These are phyloP conservation scores for Cephalotrichum gorgonifer DNA, from an alignment of 2,329 filamentous ascomycete species.

Conservation along the genomic window DNA sequence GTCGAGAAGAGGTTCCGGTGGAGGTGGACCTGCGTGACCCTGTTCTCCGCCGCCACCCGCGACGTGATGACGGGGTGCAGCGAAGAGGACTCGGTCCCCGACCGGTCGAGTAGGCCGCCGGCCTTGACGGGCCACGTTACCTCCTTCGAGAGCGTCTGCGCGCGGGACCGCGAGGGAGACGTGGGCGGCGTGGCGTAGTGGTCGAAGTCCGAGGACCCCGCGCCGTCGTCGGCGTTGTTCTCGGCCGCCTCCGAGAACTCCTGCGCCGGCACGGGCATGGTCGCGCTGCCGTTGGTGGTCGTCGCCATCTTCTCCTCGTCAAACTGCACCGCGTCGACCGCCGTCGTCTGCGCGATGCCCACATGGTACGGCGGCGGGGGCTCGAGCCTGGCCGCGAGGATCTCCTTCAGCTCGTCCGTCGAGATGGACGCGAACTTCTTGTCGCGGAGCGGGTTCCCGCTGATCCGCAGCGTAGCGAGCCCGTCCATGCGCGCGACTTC, in stretches of 20 bases:
- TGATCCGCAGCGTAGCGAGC: constrained; percentile 64
- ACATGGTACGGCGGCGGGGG: constrained; percentile 33
- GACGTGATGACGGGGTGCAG: constrained; percentile 48
- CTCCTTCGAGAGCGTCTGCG: constrained; percentile 34
- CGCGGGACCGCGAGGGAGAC: constrained; percentile 37
- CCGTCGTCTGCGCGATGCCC: constrained; percentile 8
- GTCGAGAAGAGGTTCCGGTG: constrained; percentile 65
- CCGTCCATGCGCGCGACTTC: constrained; percentile 71
- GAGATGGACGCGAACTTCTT: constrained; percentile 75
- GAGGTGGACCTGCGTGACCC: constrained; percentile 50
- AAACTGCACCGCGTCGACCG: constrained; percentile 5
- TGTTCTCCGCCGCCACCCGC: constrained; percentile 41
- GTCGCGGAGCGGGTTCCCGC: constrained; percentile 83
- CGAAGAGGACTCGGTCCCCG: constrained; percentile 52
- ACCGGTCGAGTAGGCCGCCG: constrained; percentile 59
- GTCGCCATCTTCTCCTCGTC: background rate
- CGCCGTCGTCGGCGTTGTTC: constrained; percentile 24
- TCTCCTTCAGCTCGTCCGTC: constrained; percentile 71
- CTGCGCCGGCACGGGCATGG: background rate
- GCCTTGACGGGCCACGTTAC: constrained; percentile 42
- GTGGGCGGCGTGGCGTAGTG: constrained; percentile 49
- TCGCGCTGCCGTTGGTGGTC: background rate
- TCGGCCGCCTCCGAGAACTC: background rate
- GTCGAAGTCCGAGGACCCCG: constrained; percentile 36
- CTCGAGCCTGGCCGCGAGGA: constrained; percentile 56